Conservation (phyloP, 2,329 filamentous ascomycete genomes). For the Trichoderma aggressivum region DNA sequence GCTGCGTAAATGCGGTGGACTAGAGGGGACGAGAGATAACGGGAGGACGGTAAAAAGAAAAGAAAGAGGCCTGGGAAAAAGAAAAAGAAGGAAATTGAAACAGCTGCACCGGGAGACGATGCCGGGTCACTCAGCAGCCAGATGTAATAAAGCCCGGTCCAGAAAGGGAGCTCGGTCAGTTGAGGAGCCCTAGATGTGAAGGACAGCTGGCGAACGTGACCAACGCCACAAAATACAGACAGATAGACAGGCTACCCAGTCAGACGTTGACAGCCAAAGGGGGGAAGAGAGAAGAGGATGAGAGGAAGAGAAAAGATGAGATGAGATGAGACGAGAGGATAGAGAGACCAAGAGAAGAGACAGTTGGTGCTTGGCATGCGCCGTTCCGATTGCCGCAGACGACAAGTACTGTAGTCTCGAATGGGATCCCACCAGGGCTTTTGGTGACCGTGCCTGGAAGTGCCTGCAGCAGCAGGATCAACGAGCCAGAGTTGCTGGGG, state of each 20-base stretch:
- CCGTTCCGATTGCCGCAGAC: constrained; percentile 16
- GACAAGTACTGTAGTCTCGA: constrained; percentile 11
- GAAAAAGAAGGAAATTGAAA: background rate
- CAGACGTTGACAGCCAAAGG: background rate
- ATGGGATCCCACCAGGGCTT: constrained; percentile 16
- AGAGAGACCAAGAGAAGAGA: background rate
- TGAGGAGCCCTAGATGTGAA: background rate
- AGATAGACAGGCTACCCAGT: background rate
- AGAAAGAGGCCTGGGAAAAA: background rate
- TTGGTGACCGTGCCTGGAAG: constrained; percentile 15
- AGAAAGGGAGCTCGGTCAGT: constrained; percentile 15
- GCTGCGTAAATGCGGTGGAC: background rate
- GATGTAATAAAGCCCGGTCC: constrained; percentile 10
- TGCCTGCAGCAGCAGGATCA: constrained; percentile 19
- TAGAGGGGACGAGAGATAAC: background rate
- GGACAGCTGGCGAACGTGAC: background rate
- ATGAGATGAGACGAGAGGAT: background rate
- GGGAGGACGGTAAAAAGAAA: background rate
- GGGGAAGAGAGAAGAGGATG: background rate
- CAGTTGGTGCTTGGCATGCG: constrained; percentile 7
- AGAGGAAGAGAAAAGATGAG: background rate
- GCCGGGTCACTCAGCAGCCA: background rate
- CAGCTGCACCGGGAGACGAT: background rate
- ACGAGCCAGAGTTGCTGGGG: constrained; percentile 10
- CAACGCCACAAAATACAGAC: background rate